Evolutionary conservation across 306 rosid genomes (phyloP), one percentile per base, ranked within the genome.

Genomic region (Canavalia gladiata): DNA sequence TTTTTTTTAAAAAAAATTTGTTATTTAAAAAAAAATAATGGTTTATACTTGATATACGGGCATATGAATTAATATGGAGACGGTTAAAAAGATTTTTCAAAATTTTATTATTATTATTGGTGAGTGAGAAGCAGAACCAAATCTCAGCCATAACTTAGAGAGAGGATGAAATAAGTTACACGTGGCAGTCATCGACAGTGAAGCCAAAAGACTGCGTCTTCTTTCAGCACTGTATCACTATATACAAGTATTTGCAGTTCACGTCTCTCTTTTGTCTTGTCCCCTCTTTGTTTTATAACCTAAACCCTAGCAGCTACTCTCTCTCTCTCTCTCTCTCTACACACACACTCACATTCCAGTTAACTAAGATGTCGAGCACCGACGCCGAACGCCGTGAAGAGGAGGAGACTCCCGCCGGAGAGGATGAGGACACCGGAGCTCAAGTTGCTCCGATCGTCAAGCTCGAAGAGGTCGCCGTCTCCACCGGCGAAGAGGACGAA

Each of bases 371-470:
- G 96, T 88, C 97, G 2, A 87, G 82, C 89, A 68, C 79, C 80
- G 91, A 90, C n/a, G 79, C 93, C 84, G 91, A 86, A 34, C 98
- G 87, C 83, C 86, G 90, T 68, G 92, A 89, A 43, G 96, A 90
- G 10, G 98, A 90, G 34, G 97, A 88, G 8, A 88, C 88, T 54
- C 91, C 90, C 56, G 91, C 93, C 78, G 97, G 87, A 35, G 97
- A 94, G 0, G 98, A 94, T 49, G 98, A 94, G 58, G 98, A 94
- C 75, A 94, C 98, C n/a, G 97, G 98, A 34, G 98, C 98, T 67
- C 92, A 90, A 39, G 91, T 94, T 9, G 98, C 94, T 30, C 97
- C 98, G 66, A 92, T 94, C 89, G 94, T 94, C 81, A 82, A 75
- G 84, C 97, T 94, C 12, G 94, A 94, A 75, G 97, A 84, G 71